Evolutionary conservation across 768 basidiomycete genomes (phyloP), one percentile per base, ranked within the genome.

Genomic region (Chalciporus piperatus): DNA sequence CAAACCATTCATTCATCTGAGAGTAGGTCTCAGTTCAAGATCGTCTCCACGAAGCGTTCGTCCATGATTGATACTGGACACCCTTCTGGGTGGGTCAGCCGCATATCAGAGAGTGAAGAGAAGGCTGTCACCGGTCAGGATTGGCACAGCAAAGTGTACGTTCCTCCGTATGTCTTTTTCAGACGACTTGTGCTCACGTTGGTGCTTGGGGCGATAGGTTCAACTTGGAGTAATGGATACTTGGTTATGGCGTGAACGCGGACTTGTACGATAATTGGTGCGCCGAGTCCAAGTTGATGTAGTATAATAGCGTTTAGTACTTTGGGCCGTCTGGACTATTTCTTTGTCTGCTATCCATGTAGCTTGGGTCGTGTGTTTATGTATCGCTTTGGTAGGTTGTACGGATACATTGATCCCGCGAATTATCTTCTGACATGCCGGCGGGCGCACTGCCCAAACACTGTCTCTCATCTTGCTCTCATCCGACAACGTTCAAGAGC

Each of bases 81-180:
- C 51, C 83, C 88, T 8, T 69, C 79, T 8, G 86, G 89, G 5
- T 90, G 87, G 84, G 80, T 87, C 17, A 84, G 84, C 59, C 80
- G 84, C 69, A 74, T 64, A 59, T 55, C 65, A 14, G 67, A 69
- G 27, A 59, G 74, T 28, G 72, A 74, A 44, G 77, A 78, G 33
- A 69, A 74, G 17, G 79, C 74, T 6, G 27, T 48, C 28, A 52
- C 64, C 8, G 78, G 79, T 9, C 62, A 74, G 45, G 74, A 70
- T n/a, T 86, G 84, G 84, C 70, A 74, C 43, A 80, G 78, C 41
- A 68, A 77, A 45, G 78, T 75, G 75, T 80, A 51, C 51, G 76
- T 71, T 13, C 20, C 17, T 40, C 13, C 20, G 17, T 40, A 28
- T 16, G 14, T 4, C 19, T 3, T 10, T 30, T 41, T 45, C 17